Percentiles rank a stretch among this genome's conserved stretches.
Conservation (phyloP, 2,329 filamentous ascomycete species). For the Claviceps sp. region DNA sequence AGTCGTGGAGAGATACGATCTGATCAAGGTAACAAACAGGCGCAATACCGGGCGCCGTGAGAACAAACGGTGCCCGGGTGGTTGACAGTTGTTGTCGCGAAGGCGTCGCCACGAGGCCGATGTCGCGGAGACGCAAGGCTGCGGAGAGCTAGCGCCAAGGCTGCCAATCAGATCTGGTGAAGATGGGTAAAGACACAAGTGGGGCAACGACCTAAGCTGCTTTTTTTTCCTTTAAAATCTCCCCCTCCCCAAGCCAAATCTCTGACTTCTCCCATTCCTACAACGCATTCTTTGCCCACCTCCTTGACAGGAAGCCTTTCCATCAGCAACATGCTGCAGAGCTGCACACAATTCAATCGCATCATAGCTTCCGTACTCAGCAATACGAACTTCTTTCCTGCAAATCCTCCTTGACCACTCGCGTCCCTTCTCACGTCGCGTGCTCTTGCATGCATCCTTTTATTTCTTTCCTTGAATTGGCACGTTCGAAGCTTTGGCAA, state of each 20-base stretch:
- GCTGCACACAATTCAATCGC: too few relatives aligned
- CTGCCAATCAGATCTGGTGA: too few relatives aligned
- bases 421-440: background rate
- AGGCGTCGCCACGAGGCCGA: too few relatives aligned
- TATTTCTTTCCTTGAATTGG: constrained; percentile 25
- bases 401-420: background rate
- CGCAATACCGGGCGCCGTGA: background rate
- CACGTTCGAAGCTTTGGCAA: constrained; percentile 90
- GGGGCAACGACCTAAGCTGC: background rate
- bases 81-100: too few relatives aligned
- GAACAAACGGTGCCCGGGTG: background rate
- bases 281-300: too few relatives aligned
- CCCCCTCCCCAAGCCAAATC: background rate
- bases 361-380: background rate
- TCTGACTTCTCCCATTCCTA: background rate
- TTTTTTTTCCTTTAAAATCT: background rate
- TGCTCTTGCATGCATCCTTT: background rate
- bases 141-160: too few relatives aligned
- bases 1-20: background rate
- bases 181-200: background rate
- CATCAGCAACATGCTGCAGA: background rate
- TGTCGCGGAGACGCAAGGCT: too few relatives aligned
- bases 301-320: background rate
- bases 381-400: background rate
- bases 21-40: too few relatives aligned